Base-by-base conservation (phyloP, 192 early-diverging fungal genomes). In the Diversispora eburnea region DNA sequence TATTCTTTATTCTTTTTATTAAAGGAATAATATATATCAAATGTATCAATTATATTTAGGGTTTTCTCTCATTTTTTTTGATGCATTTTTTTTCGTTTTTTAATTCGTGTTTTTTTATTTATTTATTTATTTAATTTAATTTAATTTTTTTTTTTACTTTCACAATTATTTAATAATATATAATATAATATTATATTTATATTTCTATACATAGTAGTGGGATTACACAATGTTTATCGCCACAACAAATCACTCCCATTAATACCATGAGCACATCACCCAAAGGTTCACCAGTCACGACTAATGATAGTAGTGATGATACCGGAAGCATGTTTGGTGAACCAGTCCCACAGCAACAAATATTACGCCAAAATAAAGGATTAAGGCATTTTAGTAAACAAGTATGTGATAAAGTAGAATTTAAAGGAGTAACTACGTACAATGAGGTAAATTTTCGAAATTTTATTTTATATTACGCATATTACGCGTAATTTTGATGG, bases 381-480 rank as follows among this genome's bases (percentile, higher is more conserved):
- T 74, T 90, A 43, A 78, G 87, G 8, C 84, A 88, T 70, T 88
- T 88, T 65, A 88, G 87, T 45, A 78, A 81, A 55, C 81, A 82
- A 61, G 86, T 90, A 20, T 88, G 87, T 62, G 88, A 87, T 59
- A 85, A 83, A 72, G 89, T 90, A 39, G 77, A 83, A 58, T 65
- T 78, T 47, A 87, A 87, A 78, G 82, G 83, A 8, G 66, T 79
- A 9, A 89, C 89, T 12, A 88, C 86, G 7, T 89, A 89, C 69
- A 87, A 90, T 70, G 86, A 87, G 75, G 83, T 83, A 78, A 8
- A 56, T 7, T 7, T 71, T 20, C 47, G 60, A n/a, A 19, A 42
- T 3, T 45, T 33, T 33, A 33, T 33, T 33, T 33, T 33, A 33
- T 33, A 33, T 48, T 43, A 12, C 43, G 5, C 41, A 55, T 64